phyloP scores from a whole-genome alignment of 345 rosid genomes.

The Salix viminalis region DNA sequence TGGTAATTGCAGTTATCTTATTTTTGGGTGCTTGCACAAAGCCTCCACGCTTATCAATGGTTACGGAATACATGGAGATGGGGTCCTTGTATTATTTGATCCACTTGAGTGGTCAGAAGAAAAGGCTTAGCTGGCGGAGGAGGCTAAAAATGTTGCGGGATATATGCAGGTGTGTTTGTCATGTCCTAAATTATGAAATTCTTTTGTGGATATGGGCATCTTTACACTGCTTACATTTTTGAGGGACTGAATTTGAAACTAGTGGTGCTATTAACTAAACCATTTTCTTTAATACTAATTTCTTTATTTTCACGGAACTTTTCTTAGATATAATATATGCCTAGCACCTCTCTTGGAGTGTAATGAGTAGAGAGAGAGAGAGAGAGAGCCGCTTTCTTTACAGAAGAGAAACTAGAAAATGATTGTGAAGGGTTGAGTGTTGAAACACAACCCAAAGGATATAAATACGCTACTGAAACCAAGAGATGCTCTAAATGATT shows the following conservation, averaged over 20 bases:
- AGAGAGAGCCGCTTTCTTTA: background rate
- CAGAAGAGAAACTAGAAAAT: background rate
- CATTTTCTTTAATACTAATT: background rate
- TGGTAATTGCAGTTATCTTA: conserved; percentile 73
- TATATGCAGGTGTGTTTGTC: conserved; percentile 76
- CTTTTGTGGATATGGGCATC: background rate
- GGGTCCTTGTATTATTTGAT: conserved; percentile 85
- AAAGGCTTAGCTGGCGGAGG: conserved; percentile 79
- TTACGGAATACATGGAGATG: conserved; percentile 98
- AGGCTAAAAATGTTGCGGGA: conserved; percentile 87
- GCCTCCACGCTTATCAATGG: conserved; percentile 88
- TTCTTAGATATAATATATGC: background rate
- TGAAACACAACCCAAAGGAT: background rate
- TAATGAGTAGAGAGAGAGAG: background rate
- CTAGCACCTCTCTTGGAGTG: background rate
- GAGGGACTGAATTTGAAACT: background rate
- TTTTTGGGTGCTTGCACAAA: conserved; percentile 96
- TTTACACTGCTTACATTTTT: background rate
- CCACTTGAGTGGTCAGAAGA: conserved; percentile 86
- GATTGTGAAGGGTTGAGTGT: background rate
- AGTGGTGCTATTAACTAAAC: background rate
- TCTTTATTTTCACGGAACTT: background rate
- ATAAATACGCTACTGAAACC: background rate
- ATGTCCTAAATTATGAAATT: background rate
- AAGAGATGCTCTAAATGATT: background rate